Evolutionary conservation across 495 filamentous ascomycete species (phyloP), one percentile per base, ranked within the genome.

Genomic region (Cairneyella variabilis): DNA sequence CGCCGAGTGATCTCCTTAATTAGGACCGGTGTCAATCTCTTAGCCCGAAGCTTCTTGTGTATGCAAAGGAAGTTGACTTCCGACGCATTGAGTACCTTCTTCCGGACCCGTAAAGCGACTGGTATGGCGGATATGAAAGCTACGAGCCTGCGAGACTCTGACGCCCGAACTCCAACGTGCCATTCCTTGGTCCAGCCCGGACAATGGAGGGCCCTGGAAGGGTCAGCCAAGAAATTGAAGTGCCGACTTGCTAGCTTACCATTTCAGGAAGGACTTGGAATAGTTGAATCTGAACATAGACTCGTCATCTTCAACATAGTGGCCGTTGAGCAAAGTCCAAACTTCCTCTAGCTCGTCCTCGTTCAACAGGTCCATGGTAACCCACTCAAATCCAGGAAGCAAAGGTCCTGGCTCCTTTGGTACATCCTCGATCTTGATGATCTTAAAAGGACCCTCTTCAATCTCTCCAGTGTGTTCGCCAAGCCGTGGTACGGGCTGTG

Each of bases 51-150:
- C 70, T 97, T 97, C 76, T 96, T 97, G 77, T 97, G 95, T 56
- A 97, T 83, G 66, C 90, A 95, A 47, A 98, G 86, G 75, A 96
- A 97, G 72, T 98, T 97, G 71, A 97, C 91, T 66, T 98, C 93
- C 27, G 86, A 91, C 49, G 84, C 83, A 47, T 83, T 83, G 59
- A 97, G 67, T 41, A 77, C 70, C 43, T 87, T 86, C 41, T 83
- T 74, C 23, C 91, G 88, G 18, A 97, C 85, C 43, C 87, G 88
- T 23, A 97, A 70, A 41, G 82, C 76, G 38, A 89, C 83, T 1
- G 95, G 93, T 7, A 96, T 86, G 58, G 89, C 93, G 38, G 88
- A 92, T 54, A 98, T 97, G 66, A 96, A 97, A 41, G 90, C 93
- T 49, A 96, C 90, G 14, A 98, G 78, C 61, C 88, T 95, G 55